These are phyloP conservation scores for Phytophthora meadii DNA, from an alignment of 352 stramenopile genomes.

Conservation along the genomic window DNA sequence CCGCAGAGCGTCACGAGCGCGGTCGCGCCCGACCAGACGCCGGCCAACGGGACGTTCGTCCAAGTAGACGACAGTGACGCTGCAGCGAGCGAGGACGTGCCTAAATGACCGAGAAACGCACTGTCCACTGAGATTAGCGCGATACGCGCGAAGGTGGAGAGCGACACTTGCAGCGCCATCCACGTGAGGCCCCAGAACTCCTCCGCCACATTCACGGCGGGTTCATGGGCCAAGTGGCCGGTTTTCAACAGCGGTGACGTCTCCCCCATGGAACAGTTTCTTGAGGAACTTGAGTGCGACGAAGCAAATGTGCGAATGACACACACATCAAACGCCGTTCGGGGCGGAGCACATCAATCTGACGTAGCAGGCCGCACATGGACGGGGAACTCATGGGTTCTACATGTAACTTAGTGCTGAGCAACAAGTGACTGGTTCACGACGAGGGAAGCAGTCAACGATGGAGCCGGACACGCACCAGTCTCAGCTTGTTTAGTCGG, in stretches of 20 bases:
- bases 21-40: constrained; percentile 73
- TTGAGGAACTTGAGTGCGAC: constrained; percentile 3
- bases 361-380: background rate
- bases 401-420: background rate
- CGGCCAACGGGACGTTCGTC: constrained; percentile 74
- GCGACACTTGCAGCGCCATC: constrained; percentile 83
- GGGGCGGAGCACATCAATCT: constrained; percentile 2
- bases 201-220: constrained; percentile 52
- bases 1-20: constrained; percentile 82
- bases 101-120: constrained; percentile 80
- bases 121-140: constrained; percentile 81
- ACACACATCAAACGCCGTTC: constrained; percentile 12
- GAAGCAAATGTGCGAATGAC: constrained; percentile 22
- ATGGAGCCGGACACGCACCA: background rate
- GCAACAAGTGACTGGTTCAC: constrained; percentile 4
- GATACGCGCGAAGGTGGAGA: constrained; percentile 81
- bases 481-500: constrained; percentile 14
- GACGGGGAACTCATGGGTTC: background rate
- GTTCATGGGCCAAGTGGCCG: constrained; percentile 30
- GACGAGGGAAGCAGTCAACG: constrained; percentile 1
- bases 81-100: constrained; percentile 72
- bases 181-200: constrained; percentile 75
- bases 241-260: constrained; percentile 19
- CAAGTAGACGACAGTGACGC: constrained; percentile 80
- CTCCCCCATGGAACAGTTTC: constrained; percentile 20